Conservation (phyloP, 108 stramenopile species). For the Stephanodiscus minutulus region DNA sequence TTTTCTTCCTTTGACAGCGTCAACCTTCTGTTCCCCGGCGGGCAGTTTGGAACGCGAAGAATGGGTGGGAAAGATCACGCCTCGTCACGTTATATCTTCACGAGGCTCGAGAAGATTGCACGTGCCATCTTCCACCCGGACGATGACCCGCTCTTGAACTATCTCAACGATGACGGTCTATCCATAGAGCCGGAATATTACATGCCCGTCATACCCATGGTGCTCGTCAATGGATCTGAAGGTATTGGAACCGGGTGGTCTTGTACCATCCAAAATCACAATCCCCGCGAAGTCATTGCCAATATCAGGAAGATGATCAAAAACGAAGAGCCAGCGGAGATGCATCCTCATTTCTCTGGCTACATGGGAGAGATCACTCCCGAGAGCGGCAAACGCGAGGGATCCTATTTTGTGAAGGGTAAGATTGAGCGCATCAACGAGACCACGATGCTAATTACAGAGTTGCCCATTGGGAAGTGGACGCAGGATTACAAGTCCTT, state of each 20-base stretch:
- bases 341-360: slow-evolving; percentile 85
- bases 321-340: slow-evolving; percentile 60
- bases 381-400: slow-evolving; percentile 55
- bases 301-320: slow-evolving; percentile 87
- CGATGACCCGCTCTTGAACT: slow-evolving; percentile 94
- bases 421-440: slow-evolving; percentile 85
- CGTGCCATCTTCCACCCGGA: slow-evolving; percentile 97
- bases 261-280: slow-evolving; percentile 74
- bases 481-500: slow-evolving; percentile 97
- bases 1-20: slow-evolving; percentile 32
- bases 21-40: slow-evolving; percentile 93
- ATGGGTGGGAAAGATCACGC: slow-evolving; percentile 97
- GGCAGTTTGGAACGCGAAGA: slow-evolving; percentile 98
- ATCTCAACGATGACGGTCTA: slow-evolving; percentile 96
- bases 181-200: slow-evolving; percentile 97
- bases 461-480: slow-evolving; percentile 96
- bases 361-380: slow-evolving; percentile 79
- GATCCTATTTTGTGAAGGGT: slow-evolving; percentile 63
- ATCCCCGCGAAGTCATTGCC: slow-evolving; percentile 89
- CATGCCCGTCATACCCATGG: slow-evolving; percentile 92
- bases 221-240: slow-evolving; percentile 86
- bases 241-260: slow-evolving; percentile 99
- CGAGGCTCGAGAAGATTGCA: slow-evolving; percentile 92
- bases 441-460: slow-evolving; percentile 85
- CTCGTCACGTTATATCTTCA: slow-evolving; percentile 98